Evolutionary conservation across 2,329 filamentous ascomycete genomes (phyloP).

Genomic region (Hypomyces rosellus): DNA sequence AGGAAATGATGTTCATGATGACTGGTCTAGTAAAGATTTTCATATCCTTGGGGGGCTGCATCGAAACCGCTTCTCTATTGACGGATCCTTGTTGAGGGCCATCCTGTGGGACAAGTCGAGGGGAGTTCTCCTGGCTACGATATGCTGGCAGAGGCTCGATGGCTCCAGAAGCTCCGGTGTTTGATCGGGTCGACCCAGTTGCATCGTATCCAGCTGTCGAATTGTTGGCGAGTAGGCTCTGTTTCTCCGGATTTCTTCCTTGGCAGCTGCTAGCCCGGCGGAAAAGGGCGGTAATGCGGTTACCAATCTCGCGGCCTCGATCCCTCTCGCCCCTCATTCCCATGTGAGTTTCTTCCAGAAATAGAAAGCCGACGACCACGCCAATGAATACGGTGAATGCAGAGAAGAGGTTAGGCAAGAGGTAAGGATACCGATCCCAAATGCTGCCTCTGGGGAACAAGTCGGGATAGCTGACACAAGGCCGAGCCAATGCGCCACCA

Average conservation of each 20-base stretch:
- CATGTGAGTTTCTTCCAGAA: slow-evolving; percentile 89
- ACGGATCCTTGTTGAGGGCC: slow-evolving; percentile 14
- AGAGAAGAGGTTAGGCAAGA: slow-evolving; percentile 88
- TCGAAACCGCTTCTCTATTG: neutral
- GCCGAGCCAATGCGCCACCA: slow-evolving; percentile 82
- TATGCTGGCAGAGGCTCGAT: slow-evolving; percentile 57
- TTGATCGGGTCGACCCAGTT: neutral
- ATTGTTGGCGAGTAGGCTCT: slow-evolving; percentile 57
- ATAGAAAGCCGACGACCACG: slow-evolving; percentile 72
- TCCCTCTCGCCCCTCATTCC: slow-evolving; percentile 73
- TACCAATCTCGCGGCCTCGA: slow-evolving; percentile 67
- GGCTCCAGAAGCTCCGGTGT: neutral
- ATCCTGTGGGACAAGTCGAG: slow-evolving; percentile 33
- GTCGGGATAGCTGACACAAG: slow-evolving; percentile 72
- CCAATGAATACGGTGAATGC: slow-evolving; percentile 70
- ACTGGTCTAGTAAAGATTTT: slow-evolving; percentile 80
- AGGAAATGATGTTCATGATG: slow-evolving; percentile 79
- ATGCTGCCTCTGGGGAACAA: slow-evolving; percentile 68
- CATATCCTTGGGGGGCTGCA: slow-evolving; percentile 6
- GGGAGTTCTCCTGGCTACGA: slow-evolving; percentile 52
- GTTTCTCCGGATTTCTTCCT: slow-evolving; percentile 46
- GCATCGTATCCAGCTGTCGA: slow-evolving; percentile 58
- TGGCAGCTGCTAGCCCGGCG: slow-evolving; percentile 28
- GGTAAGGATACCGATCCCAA: slow-evolving; percentile 82
- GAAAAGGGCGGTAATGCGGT: slow-evolving; percentile 54